These are phyloP conservation scores for Scleroderma bovista DNA, from an alignment of 768 basidiomycete genomes.

Conservation along the genomic window DNA sequence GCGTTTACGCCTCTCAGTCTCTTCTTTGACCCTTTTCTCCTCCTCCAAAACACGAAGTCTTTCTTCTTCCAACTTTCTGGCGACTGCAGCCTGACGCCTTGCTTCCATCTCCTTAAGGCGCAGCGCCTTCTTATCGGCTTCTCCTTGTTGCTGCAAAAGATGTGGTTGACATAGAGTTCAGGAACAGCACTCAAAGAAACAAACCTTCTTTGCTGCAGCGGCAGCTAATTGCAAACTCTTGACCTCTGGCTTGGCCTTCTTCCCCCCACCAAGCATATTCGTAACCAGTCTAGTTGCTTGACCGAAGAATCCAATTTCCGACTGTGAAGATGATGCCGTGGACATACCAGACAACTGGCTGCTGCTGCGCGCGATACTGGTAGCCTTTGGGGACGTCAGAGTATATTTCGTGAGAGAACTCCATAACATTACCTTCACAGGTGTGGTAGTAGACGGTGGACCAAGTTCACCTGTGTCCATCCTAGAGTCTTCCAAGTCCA, in stretches of 20 bases:
- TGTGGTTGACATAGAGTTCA: slow-evolving; percentile 5
- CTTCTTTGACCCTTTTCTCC: slow-evolving; percentile 68
- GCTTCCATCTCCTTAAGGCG: slow-evolving; percentile 79
- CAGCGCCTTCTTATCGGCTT: slow-evolving; percentile 71
- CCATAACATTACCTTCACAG: slow-evolving; percentile 38
- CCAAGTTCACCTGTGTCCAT: slow-evolving; percentile 32
- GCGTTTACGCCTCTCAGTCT: slow-evolving; percentile 71
- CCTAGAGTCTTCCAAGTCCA: slow-evolving; percentile 30
- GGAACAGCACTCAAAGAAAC: slow-evolving; percentile 7
- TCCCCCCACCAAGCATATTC: slow-evolving; percentile 60
- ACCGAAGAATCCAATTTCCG: slow-evolving; percentile 59
- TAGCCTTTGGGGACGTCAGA: slow-evolving; percentile 15
- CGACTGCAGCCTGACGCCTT: slow-evolving; percentile 62
- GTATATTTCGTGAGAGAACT: not conserved
- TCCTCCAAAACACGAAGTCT: slow-evolving; percentile 56
- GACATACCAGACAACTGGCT: slow-evolving; percentile 56
- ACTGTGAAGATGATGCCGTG: slow-evolving; percentile 27
- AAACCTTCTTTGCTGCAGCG: slow-evolving; percentile 84
- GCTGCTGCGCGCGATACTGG: slow-evolving; percentile 34
- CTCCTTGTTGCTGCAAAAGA: slow-evolving; percentile 74
- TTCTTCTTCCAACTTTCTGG: slow-evolving; percentile 78
- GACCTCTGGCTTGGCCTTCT: slow-evolving; percentile 70
- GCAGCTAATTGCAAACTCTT: slow-evolving; percentile 83
- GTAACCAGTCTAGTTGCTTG: slow-evolving; percentile 67
- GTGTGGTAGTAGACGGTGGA: slow-evolving; percentile 32